Conservation (phyloP, 2,329 filamentous ascomycete genomes). For the Pseudogymnoascus sp. region DNA sequence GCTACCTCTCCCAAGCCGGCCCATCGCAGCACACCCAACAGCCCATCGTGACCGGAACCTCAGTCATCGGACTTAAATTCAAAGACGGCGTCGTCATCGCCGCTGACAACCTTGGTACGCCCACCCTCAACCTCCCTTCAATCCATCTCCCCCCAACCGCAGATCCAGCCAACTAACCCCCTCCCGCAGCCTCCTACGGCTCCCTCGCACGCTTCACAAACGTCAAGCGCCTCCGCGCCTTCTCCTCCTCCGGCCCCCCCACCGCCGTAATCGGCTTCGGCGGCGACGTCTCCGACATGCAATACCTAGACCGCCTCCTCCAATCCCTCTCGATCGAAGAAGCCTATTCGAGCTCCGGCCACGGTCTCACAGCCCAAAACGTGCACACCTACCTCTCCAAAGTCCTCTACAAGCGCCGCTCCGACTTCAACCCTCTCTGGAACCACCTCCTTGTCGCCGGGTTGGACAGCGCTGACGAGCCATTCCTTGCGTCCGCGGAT, state of each 20-base stretch:
- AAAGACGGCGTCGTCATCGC: constrained; percentile 94
- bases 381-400: constrained; percentile 95
- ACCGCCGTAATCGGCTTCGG: constrained; percentile 84
- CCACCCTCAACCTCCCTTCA: not conserved
- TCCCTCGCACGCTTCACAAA: constrained; percentile 94
- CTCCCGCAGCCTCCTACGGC: constrained; percentile 98
- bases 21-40: constrained; percentile 84
- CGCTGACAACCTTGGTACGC: constrained; percentile 84
- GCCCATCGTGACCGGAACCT: constrained; percentile 92
- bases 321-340: constrained; percentile 79
- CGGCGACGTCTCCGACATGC: constrained; percentile 98
- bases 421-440: constrained; percentile 95
- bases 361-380: constrained; percentile 76
- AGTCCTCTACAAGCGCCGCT: constrained; percentile 89
- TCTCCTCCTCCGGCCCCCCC: constrained; percentile 52
- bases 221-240: constrained; percentile 87
- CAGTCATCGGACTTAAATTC: constrained; percentile 91
- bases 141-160: constrained; percentile 13
- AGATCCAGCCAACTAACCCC: not conserved
- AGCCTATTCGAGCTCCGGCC: constrained; percentile 57
- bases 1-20: constrained; percentile 61
- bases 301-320: constrained; percentile 90
- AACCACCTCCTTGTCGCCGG: constrained; percentile 90
- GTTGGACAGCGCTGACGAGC: constrained; percentile 66
- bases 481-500: constrained; percentile 88